Evolutionary conservation across 345 rosid species (phyloP).

Genomic region (Hibiscus tridactylites): DNA sequence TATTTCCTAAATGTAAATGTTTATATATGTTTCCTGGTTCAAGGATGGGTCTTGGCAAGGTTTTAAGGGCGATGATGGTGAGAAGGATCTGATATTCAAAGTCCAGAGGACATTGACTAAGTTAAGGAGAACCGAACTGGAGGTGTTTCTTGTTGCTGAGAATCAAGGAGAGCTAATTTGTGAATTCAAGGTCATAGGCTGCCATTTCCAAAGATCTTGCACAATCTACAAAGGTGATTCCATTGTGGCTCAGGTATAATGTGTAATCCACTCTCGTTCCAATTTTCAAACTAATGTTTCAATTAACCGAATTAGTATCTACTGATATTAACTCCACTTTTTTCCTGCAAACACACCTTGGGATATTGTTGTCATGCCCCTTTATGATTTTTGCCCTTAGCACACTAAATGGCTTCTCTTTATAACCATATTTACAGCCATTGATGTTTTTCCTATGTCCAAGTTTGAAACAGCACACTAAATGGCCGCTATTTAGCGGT

Average conservation of each 20-base stretch:
- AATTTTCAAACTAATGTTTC: neutral
- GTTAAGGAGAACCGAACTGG: slow-evolving; percentile 48
- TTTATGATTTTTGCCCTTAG: neutral
- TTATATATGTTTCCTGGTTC: slow-evolving; percentile 9
- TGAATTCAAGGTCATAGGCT: slow-evolving; percentile 53
- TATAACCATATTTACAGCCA: neutral
- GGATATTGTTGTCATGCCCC: neutral
- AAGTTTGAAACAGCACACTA: neutral
- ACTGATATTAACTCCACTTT: neutral
- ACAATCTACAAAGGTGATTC: slow-evolving; percentile 55
- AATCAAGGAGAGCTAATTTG: slow-evolving; percentile 20
- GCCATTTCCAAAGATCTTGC: slow-evolving; percentile 70
- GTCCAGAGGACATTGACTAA: slow-evolving; percentile 43
- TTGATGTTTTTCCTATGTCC: neutral
- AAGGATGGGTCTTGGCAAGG: slow-evolving; percentile 67
- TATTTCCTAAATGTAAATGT: neutral
- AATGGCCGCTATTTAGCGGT: no score
- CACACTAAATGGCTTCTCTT: neutral
- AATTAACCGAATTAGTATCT: neutral
- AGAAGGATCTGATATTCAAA: slow-evolving; percentile 41
- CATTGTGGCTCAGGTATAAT: slow-evolving; percentile 70
- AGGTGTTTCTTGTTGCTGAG: slow-evolving; percentile 38
- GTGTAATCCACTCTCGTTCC: neutral
- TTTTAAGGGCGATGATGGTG: slow-evolving; percentile 38
- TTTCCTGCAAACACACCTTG: neutral